phyloP scores from a whole-genome alignment of 805 yeast genomes.

The Ogataea trehalophila region DNA sequence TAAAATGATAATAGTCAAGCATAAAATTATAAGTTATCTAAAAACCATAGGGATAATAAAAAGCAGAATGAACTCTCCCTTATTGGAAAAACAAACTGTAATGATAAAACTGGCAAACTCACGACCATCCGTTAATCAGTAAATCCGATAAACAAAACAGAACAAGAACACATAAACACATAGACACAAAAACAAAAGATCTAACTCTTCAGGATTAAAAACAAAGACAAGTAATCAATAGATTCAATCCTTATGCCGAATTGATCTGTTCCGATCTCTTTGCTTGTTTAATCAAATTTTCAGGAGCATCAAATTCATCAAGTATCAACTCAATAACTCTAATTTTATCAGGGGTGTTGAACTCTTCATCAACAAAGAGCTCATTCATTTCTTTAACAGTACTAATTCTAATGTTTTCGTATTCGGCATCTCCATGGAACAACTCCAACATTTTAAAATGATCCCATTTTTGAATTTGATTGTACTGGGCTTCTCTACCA shows the following conservation, averaged over 20 bases:
- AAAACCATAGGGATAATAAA: too few relatives aligned
- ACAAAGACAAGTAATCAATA: background rate
- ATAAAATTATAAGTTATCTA: too few relatives aligned
- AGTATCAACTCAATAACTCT: slow-evolving; percentile 66
- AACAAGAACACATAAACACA: background rate
- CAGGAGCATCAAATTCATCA: slow-evolving; percentile 67
- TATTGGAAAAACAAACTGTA: background rate
- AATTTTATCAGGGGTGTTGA: slow-evolving; percentile 52
- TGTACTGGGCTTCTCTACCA: slow-evolving; percentile 60
- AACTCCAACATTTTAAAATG: slow-evolving; percentile 51
- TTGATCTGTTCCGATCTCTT: slow-evolving; percentile 40
- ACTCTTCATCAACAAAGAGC: slow-evolving; percentile 41
- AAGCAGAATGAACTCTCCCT: too few relatives aligned
- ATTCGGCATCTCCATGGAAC: slow-evolving; percentile 53
- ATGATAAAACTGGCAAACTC: too few relatives aligned
- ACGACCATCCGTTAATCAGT: too few relatives aligned
- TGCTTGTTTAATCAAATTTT: slow-evolving; percentile 62
- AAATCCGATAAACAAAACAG: too few relatives aligned
- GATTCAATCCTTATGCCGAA: slow-evolving; percentile 9
- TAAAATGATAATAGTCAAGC: too few relatives aligned
- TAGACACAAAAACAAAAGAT: background rate
- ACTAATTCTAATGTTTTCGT: slow-evolving; percentile 49
- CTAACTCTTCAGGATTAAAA: background rate
- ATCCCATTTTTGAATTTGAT: slow-evolving; percentile 66
- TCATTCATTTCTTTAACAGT: slow-evolving; percentile 56